Base-by-base conservation (phyloP, 306 rosid species). In the Quillaja saponaria region DNA sequence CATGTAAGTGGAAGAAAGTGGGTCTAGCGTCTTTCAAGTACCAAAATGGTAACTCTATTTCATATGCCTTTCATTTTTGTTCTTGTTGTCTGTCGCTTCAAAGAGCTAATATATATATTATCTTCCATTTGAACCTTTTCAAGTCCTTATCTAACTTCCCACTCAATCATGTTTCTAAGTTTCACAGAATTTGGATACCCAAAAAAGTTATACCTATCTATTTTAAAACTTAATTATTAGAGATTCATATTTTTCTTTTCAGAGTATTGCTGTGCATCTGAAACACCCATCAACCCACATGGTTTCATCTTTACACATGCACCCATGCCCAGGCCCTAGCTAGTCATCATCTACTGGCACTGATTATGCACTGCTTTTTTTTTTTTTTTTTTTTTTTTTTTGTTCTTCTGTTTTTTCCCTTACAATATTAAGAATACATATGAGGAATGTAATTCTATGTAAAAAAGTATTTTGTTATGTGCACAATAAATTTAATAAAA, bases 11-110 rank as follows among this genome's bases (percentile, higher is more conserved):
- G 42, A 28, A 34, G 44, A 38, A 45, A 71, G 45, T 66, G 19
- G 19, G 61, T 40, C 12, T 3, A n/a, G n/a, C n/a, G n/a, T 25
- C 38, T 58, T 49, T 38, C 13, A 38, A 59, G 63, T 9, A 65
- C 62, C 58, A 51, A 25, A 57, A 31, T 9, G 33, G 60, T 33
- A 25, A 28, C 66, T 31, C 16, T 17, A 8, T 16, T 55, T 50
- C 50, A 67, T 72, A 58, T 42, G 39, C 13, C 41, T 18, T 11
- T 13, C 6, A 10, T 37, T 63, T 71, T 40, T 49, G 19, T 39
- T 58, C 17, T 46, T 46, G 50, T 18, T 63, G 46, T 38, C 34
- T 0, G n/a, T 60, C 67, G 59, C 37, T 48, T 20, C n/a, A 33
- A 39, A 18, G 31, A 31, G 17, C 33, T 37, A 10, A 14, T n/a